Evolutionary conservation across 352 stramenopile genomes (phyloP).

Genomic region (Globisporangium polare): DNA sequence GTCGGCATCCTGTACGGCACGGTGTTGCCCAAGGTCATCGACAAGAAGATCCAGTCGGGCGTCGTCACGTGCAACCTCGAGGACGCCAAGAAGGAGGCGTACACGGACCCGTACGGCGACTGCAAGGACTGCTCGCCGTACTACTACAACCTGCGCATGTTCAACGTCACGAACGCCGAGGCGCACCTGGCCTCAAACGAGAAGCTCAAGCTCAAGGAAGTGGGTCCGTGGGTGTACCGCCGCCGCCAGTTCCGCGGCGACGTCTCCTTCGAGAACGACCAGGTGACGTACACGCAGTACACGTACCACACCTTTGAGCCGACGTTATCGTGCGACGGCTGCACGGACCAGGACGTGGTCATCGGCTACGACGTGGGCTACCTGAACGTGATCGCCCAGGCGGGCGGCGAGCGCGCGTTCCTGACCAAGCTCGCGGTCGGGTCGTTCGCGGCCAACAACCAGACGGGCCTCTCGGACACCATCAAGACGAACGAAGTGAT

Average conservation of each 20-base stretch:
- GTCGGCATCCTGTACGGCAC: slow-evolving; percentile 40
- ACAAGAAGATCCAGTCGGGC: slow-evolving; percentile 34
- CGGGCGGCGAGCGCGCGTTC: slow-evolving; percentile 23
- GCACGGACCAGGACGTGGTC: slow-evolving; percentile 19
- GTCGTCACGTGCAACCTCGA: slow-evolving; percentile 38
- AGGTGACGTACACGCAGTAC: slow-evolving; percentile 27
- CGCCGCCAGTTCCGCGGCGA: slow-evolving; percentile 28
- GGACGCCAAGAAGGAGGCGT: slow-evolving; percentile 30
- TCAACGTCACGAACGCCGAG: slow-evolving; percentile 30
- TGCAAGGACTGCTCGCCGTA: slow-evolving; percentile 53
- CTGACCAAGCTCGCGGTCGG: slow-evolving; percentile 13
- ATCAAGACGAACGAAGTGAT: slow-evolving; percentile 15
- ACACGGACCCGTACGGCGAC: slow-evolving; percentile 47
- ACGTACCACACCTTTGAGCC: slow-evolving; percentile 25
- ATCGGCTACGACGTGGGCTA: slow-evolving; percentile 25
- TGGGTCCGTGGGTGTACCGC: slow-evolving; percentile 35
- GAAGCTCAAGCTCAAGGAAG: slow-evolving; percentile 24
- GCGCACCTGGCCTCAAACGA: slow-evolving; percentile 27
- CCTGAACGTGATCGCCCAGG: slow-evolving; percentile 25
- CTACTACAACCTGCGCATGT: slow-evolving; percentile 45
- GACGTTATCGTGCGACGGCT: slow-evolving; percentile 15
- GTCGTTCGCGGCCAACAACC: slow-evolving; percentile 4
- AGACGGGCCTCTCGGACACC: neutral
- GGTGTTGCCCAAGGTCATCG: slow-evolving; percentile 29
- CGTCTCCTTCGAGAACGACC: slow-evolving; percentile 16